phyloP scores from a whole-genome alignment of 805 yeast species.

The Groenewaldozyma tartarivorans region DNA sequence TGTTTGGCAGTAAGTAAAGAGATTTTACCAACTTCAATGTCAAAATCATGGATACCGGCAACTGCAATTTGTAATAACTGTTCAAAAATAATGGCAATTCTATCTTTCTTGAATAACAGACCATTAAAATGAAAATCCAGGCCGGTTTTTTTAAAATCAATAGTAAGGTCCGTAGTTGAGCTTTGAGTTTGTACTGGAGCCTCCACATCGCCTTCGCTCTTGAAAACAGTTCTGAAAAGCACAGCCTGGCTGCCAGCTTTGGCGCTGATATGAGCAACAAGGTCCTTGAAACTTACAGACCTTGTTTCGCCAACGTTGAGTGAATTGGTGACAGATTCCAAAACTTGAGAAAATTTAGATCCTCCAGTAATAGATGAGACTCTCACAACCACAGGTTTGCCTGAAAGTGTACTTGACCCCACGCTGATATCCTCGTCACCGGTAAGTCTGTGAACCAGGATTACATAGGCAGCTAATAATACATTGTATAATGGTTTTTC shows the following conservation, averaged over 20 bases:
- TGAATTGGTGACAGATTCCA: conserved; percentile 29
- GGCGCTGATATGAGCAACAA: conserved; percentile 45
- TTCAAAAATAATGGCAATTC: conserved; percentile 61
- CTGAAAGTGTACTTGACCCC: conserved; percentile 52
- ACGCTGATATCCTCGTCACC: conserved; percentile 93
- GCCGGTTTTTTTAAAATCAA: conserved; percentile 22
- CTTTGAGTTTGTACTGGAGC: conserved; percentile 7
- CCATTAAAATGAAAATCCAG: conserved; percentile 60
- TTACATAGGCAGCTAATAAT: conserved; percentile 58
- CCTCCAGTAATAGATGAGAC: conserved; percentile 35
- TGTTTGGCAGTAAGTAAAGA: conserved; percentile 65
- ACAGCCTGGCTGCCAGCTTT: conserved; percentile 47
- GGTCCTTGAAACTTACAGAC: conserved; percentile 42
- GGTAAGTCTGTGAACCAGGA: conserved; percentile 66
- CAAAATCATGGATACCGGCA: conserved; percentile 26
- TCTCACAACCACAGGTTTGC: conserved; percentile 50
- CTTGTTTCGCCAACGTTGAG: conserved; percentile 25
- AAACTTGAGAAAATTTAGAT: conserved; percentile 41
- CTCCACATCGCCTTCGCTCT: neutral
- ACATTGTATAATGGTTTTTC: conserved; percentile 33
- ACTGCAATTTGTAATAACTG: conserved; percentile 51
- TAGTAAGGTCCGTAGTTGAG: conserved; percentile 33
- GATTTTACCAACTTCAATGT: conserved; percentile 39
- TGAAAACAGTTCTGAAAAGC: conserved; percentile 38
- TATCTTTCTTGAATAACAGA: conserved; percentile 56